A percentile compares a stretch with the other conserved stretches of the same genome.
Evolutionary conservation across 139 green algal species (phyloP).

Genomic region (Pleodorina starrii): DNA sequence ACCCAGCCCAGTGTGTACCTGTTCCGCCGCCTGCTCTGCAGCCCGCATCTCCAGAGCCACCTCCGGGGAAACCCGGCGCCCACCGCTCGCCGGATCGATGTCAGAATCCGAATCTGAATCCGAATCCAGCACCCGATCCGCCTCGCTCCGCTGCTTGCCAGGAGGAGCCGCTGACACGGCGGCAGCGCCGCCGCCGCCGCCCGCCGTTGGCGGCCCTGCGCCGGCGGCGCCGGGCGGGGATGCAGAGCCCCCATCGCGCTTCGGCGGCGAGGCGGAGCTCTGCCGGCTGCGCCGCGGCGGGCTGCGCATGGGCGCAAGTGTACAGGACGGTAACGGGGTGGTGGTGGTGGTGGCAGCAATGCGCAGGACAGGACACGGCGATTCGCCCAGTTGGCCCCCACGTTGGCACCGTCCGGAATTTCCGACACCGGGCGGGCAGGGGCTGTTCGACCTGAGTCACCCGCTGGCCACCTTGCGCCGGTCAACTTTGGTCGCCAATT

Average conservation of each 20-base stretch:
- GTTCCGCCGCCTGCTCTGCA: background rate
- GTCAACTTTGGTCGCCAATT: no score
- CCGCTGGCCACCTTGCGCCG: no score
- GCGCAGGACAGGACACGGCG: no score
- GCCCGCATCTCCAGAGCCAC: background rate
- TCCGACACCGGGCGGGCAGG: no score
- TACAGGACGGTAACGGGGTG: background rate
- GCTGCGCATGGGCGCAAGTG: background rate
- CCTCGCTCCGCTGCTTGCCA: background rate
- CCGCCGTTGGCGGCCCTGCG: no score
- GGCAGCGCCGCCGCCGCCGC: background rate
- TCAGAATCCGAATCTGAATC: slow-evolving; percentile 2
- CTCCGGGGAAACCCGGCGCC: background rate
- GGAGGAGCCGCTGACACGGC: background rate
- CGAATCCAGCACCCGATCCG: slow-evolving; percentile 23
- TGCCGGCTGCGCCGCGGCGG: background rate
- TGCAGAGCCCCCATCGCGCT: no score
- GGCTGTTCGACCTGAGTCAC: no score
- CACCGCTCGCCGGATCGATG: background rate
- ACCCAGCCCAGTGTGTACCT: slow-evolving; percentile 6
- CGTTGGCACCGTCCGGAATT: no score
- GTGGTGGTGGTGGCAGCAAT: no score
- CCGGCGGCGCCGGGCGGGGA: no score
- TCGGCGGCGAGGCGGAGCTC: background rate
- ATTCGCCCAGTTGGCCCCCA: background rate